Conservation (phyloP, 2,329 filamentous ascomycete species). For the Phoma sp. region DNA sequence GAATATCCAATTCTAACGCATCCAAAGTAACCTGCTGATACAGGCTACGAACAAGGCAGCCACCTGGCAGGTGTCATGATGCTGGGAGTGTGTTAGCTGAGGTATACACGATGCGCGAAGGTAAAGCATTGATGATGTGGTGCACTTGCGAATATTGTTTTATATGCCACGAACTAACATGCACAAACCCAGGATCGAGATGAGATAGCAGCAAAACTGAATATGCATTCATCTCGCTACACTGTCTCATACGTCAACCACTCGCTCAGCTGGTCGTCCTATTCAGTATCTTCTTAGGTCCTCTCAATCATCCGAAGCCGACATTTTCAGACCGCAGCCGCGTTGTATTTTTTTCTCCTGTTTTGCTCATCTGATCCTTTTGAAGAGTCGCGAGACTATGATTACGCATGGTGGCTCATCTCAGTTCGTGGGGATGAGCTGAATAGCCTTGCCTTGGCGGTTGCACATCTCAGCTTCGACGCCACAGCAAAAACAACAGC, state of each 20-base stretch:
- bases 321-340: neutral
- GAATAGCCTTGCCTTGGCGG: slow-evolving; percentile 15
- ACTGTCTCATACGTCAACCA: neutral
- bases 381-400: no score
- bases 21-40: neutral
- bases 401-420: no score
- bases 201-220: no score
- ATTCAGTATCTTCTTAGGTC: neutral
- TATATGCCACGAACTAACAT: no score
- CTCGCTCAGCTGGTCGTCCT: neutral
- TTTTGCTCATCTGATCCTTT: no score
- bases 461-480: slow-evolving; percentile 5
- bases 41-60: neutral
- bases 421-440: slow-evolving; percentile 11
- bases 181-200: no score
- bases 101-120: no score
- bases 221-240: neutral
- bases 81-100: no score
- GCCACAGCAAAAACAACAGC: slow-evolving; percentile 9
- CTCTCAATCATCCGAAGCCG: neutral
- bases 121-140: no score
- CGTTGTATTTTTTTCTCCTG: no score
- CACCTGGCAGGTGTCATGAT: no score
- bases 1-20: neutral
- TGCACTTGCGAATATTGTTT: no score